Conservation (phyloP, 2,329 filamentous ascomycete genomes). For the Venturia asperata region DNA sequence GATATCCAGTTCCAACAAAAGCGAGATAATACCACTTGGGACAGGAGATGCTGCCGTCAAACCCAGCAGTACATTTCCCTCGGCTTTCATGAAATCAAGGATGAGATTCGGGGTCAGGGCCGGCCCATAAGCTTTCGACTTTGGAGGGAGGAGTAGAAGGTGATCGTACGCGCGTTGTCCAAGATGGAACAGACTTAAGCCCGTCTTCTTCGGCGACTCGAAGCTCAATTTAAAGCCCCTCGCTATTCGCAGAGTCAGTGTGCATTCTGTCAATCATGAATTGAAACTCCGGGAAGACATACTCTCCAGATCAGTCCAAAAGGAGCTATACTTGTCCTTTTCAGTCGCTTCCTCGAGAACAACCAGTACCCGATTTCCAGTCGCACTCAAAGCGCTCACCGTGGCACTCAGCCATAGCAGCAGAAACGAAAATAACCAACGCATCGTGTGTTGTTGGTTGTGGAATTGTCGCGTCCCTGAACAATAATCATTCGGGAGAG, state of each 20-base stretch:
- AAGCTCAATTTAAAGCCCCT: conserved; percentile 77
- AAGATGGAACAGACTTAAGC: conserved; percentile 70
- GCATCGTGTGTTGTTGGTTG: conserved; percentile 47
- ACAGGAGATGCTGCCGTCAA: conserved; percentile 66
- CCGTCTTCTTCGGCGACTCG: conserved; percentile 74
- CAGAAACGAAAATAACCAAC: conserved; percentile 64
- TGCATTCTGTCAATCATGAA: not conserved
- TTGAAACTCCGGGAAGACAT: conserved; percentile 28
- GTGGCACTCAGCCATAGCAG: conserved; percentile 49
- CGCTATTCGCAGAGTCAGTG: conserved; percentile 42
- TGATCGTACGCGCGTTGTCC: conserved; percentile 90
- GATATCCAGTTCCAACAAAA: conserved; percentile 85
- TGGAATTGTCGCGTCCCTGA: not conserved
- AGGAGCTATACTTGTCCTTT: conserved; percentile 74
- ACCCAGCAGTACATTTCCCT: conserved; percentile 85
- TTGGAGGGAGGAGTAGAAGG: conserved; percentile 77
- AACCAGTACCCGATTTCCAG: conserved; percentile 74
- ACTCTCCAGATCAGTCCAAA: conserved; percentile 68
- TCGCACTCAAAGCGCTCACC: conserved; percentile 69
- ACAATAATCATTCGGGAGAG: conserved; percentile 21
- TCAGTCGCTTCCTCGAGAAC: conserved; percentile 77
- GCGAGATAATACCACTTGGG: conserved; percentile 64
- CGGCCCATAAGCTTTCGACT: conserved; percentile 88
- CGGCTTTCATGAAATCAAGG: conserved; percentile 82
- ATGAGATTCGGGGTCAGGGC: conserved; percentile 78